phyloP scores from a whole-genome alignment of 768 basidiomycete species.

The Dendrothele bispora region DNA sequence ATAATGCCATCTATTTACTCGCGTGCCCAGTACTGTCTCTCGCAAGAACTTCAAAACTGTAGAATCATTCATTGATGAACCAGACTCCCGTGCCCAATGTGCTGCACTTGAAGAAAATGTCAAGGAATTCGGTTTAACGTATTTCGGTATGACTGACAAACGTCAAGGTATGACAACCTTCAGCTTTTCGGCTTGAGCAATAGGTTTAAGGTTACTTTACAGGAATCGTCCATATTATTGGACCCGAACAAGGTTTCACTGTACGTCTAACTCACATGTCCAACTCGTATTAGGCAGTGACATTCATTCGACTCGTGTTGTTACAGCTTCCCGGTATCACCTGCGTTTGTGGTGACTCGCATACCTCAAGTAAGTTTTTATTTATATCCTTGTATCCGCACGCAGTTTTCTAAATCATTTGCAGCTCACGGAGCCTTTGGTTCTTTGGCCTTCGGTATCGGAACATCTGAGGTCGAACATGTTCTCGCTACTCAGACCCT shows the following conservation, averaged over 20 bases:
- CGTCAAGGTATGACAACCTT: constrained; percentile 66
- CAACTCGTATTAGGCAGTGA: too few relatives aligned
- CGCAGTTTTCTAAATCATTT: constrained; percentile 3
- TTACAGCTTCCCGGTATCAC: constrained; percentile 71
- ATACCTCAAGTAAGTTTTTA: constrained; percentile 75
- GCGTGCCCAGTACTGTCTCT: constrained; percentile 55
- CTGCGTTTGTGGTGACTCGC: constrained; percentile 91
- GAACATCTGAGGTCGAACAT: constrained; percentile 93
- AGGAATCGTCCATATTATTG: constrained; percentile 89
- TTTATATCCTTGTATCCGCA: neutral
- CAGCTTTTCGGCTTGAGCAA: neutral
- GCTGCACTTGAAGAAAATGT: constrained; percentile 85
- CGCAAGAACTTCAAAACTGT: constrained; percentile 76
- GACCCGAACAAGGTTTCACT: constrained; percentile 93
- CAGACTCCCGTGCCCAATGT: constrained; percentile 84
- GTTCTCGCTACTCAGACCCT: constrained; percentile 92
- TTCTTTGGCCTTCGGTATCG: constrained; percentile 90
- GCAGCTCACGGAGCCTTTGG: constrained; percentile 91
- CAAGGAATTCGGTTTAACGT: constrained; percentile 88
- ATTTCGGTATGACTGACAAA: constrained; percentile 88
- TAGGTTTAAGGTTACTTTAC: constrained; percentile 5
- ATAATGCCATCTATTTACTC: neutral
- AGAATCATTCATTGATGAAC: constrained; percentile 74
- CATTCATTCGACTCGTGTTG: neutral
- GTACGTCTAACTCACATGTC: constrained; percentile 37